Base-by-base conservation (phyloP, 2,329 filamentous ascomycete genomes). In the Trichoderma koningii region DNA sequence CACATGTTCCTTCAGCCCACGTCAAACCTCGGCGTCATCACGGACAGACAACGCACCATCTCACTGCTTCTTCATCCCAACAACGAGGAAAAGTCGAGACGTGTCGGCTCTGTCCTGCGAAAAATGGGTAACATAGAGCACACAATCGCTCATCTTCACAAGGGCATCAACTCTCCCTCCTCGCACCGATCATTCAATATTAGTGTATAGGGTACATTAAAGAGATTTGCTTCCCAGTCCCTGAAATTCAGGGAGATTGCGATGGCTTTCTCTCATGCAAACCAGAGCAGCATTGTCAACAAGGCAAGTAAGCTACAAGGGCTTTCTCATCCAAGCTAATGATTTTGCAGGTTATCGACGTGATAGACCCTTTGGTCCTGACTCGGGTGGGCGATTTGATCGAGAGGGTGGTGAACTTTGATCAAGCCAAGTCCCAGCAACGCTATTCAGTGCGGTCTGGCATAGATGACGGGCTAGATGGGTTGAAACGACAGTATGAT, bases 1-100 rank as follows among this genome's bases (percentile, higher is more conserved):
- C 89, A 91, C 70, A 84, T 90, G 59, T 95, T 99, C 69, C 79
- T 97, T 7, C 87, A 90, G 0, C 95, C 95, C 23, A 91, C 87
- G 34, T 80, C 88, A 28, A 84, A 95, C 66, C 73, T 91, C 0
- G 75, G 81, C 0, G 71, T 88, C 5, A 95, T 99, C 68, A 79
- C 82, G 3, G 85, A 90, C 72, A 87, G 94, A 28, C 88, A 96
- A 64, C 80, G 83, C 23, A 87, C 89, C 1, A 88, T 97, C 59
- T 78, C 82, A 5, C 79, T 87, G 1, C 83, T 98, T 30, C 76
- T 91, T 1, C 82, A 83, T 5, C 83, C 88, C 0, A 88, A 91
- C 3, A 96, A 97, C 72, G 74, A 80, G 3, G 79, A 83, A 3
- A 73, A 78, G 0, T 71, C 91, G 7, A 77, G 81, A 0, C 80